Percentiles rank a stretch among this genome's conserved stretches.
These are phyloP conservation scores for Pneumocystis sp. DNA, from an alignment of 1,139 yeast genomes.

Conservation along the genomic window DNA sequence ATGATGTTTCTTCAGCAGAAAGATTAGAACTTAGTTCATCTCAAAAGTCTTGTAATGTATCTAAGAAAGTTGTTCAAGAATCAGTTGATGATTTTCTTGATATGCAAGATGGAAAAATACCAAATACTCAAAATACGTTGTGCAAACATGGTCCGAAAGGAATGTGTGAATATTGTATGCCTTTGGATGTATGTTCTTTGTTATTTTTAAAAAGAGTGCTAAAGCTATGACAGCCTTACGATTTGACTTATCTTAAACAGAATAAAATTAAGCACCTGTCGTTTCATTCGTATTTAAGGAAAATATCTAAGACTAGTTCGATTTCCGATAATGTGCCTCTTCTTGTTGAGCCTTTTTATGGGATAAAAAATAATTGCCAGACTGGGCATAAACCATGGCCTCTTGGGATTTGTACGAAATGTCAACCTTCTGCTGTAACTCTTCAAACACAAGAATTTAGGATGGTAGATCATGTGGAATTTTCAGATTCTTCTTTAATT, in stretches of 20 bases:
- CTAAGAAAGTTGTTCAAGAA: slow-evolving; percentile 24
- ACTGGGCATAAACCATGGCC: slow-evolving; percentile 92
- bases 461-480: slow-evolving; percentile 96
- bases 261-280: slow-evolving; percentile 77
- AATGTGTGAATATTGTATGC: slow-evolving; percentile 96
- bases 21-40: too few relatives aligned
- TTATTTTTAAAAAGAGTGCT: not conserved
- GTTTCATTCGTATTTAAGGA: slow-evolving; percentile 67
- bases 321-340: slow-evolving; percentile 41
- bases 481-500: slow-evolving; percentile 55
- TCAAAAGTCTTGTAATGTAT: slow-evolving; percentile 2
- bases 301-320: slow-evolving; percentile 39
- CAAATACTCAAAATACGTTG: slow-evolving; percentile 43
- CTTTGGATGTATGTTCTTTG: slow-evolving; percentile 38
- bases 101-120: slow-evolving; percentile 54
- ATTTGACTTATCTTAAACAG: slow-evolving; percentile 55
- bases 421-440: slow-evolving; percentile 92
- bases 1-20: not conserved
- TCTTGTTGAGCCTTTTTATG: slow-evolving; percentile 53
- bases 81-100: slow-evolving; percentile 59
- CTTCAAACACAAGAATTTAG: slow-evolving; percentile 79
- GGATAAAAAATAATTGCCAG: slow-evolving; percentile 48
- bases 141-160: slow-evolving; percentile 88
- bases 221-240: slow-evolving; percentile 48
- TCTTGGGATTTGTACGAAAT: slow-evolving; percentile 84